Evolutionary conservation across 768 basidiomycete species (phyloP).

Genomic region (Asterophora parasitica): DNA sequence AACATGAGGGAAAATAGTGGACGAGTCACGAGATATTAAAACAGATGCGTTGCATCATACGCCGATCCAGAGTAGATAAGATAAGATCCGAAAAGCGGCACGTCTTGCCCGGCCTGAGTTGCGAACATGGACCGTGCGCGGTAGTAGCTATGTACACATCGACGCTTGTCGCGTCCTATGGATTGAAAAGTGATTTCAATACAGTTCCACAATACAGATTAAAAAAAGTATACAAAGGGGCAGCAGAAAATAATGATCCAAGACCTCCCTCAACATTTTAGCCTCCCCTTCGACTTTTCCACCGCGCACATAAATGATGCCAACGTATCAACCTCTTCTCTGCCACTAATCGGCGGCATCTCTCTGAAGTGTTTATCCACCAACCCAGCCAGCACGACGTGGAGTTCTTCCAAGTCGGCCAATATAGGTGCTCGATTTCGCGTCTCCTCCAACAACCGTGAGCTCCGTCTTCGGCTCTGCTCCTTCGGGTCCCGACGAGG

Average conservation of each 20-base stretch:
- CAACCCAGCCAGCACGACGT: slow-evolving; percentile 59
- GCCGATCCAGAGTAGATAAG: too few relatives aligned
- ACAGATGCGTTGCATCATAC: too few relatives aligned
- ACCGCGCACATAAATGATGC: slow-evolving; percentile 77
- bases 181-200: not conserved
- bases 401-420: slow-evolving; percentile 65
- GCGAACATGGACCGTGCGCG: too few relatives aligned
- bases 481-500: slow-evolving; percentile 68
- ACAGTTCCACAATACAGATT: not conserved
- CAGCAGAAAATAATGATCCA: too few relatives aligned
- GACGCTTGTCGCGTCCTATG: too few relatives aligned
- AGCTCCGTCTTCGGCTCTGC: slow-evolving; percentile 59
- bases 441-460: slow-evolving; percentile 60
- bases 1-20: too few relatives aligned
- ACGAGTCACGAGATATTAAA: too few relatives aligned
- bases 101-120: too few relatives aligned
- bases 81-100: slow-evolving; percentile 5
- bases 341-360: slow-evolving; percentile 39
- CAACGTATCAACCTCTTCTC: slow-evolving; percentile 78
- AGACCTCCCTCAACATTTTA: slow-evolving; percentile 13
- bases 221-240: not conserved
- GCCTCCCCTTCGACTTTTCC: slow-evolving; percentile 48
- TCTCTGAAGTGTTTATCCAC: slow-evolving; percentile 74
- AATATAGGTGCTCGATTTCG: slow-evolving; percentile 57
- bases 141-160: too few relatives aligned